Conservation (phyloP, 108 stramenopile genomes). For the Stephanodiscus minutulus region DNA sequence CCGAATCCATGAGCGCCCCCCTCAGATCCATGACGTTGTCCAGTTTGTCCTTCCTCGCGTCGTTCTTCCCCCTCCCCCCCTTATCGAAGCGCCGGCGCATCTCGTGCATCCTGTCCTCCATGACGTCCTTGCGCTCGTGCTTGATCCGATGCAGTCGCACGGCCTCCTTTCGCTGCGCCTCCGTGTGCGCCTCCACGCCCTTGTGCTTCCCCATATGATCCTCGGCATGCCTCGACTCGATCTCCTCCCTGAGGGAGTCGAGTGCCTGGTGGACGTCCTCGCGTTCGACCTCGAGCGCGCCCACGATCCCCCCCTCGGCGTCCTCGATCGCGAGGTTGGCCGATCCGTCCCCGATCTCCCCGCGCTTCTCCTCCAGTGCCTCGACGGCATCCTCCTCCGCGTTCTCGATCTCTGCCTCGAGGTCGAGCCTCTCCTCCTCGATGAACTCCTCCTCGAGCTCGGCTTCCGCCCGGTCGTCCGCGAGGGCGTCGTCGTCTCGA, state of each 20-base stretch:
- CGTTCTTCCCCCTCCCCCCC: constrained; percentile 7
- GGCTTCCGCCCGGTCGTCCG: constrained; percentile 23
- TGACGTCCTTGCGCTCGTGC: constrained; percentile 4
- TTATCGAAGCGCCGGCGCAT: constrained; percentile 26
- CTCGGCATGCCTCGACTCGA: constrained; percentile 2
- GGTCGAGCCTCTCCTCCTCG: constrained; percentile 29
- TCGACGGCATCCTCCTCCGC: constrained; percentile 36
- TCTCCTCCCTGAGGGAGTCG: constrained; percentile 36
- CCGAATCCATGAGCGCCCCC: no score
- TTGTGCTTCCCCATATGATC: not conserved
- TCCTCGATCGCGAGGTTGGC: constrained; percentile 1
- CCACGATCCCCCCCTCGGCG: constrained; percentile 38
- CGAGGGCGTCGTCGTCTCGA: constrained; percentile 9
- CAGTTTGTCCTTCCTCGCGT: constrained; percentile 13
- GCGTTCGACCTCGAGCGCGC: constrained; percentile 26
- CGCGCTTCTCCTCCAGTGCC: constrained; percentile 42
- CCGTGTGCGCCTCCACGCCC: not conserved
- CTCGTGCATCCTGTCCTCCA: constrained; percentile 28
- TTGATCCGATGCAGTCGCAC: not conserved
- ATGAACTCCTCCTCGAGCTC: constrained; percentile 38
- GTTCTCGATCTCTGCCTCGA: constrained; percentile 21
- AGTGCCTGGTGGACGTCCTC: constrained; percentile 38
- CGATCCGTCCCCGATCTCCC: constrained; percentile 17
- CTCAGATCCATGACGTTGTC: constrained; percentile 17
- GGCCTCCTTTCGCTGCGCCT: constrained; percentile 5